A percentile compares a stretch with the other conserved stretches of the same genome.
Conservation (phyloP, 768 basidiomycete genomes). For the Porphyrellus cyaneotinctus region DNA sequence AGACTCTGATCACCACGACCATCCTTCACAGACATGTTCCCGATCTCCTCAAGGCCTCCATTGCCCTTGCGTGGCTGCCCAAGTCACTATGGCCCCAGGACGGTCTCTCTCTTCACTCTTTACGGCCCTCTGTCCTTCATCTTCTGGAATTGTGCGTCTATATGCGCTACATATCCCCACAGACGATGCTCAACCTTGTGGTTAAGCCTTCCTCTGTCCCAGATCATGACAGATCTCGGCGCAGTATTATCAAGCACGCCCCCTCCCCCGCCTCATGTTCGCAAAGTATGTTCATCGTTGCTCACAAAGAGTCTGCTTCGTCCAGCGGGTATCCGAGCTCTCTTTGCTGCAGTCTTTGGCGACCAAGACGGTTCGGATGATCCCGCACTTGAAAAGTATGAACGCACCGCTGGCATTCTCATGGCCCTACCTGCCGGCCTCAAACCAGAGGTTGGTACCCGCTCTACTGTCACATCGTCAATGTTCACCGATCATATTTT, state of each 20-base stretch:
- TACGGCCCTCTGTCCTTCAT: constrained; percentile 51
- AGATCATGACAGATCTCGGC: constrained; percentile 64
- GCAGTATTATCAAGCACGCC: constrained; percentile 46
- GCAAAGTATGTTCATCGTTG: constrained; percentile 55
- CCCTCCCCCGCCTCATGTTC: constrained; percentile 46
- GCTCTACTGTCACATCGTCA: background rate
- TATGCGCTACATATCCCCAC: constrained; percentile 12
- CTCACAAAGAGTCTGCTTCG: constrained; percentile 70
- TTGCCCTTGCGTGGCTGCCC: constrained; percentile 73
- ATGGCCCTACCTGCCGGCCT: constrained; percentile 56
- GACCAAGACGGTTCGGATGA: constrained; percentile 52
- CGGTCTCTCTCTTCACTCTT: constrained; percentile 39
- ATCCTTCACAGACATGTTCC: constrained; percentile 54
- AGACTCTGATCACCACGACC: constrained; percentile 57
- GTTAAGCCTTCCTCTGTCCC: constrained; percentile 54
- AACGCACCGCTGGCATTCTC: constrained; percentile 65
- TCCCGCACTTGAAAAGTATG: constrained; percentile 62
- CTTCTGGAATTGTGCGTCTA: constrained; percentile 59
- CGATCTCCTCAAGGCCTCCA: constrained; percentile 56
- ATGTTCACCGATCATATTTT: background rate
- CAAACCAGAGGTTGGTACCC: constrained; percentile 46
- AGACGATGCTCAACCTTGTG: constrained; percentile 7
- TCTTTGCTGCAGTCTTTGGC: constrained; percentile 66
- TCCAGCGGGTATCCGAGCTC: constrained; percentile 63
- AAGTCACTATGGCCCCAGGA: constrained; percentile 41